A percentile compares a stretch with the other conserved stretches of the same genome.
Evolutionary conservation across 2,329 filamentous ascomycete species (phyloP).

Genomic region (Leptographium radiaticola): DNA sequence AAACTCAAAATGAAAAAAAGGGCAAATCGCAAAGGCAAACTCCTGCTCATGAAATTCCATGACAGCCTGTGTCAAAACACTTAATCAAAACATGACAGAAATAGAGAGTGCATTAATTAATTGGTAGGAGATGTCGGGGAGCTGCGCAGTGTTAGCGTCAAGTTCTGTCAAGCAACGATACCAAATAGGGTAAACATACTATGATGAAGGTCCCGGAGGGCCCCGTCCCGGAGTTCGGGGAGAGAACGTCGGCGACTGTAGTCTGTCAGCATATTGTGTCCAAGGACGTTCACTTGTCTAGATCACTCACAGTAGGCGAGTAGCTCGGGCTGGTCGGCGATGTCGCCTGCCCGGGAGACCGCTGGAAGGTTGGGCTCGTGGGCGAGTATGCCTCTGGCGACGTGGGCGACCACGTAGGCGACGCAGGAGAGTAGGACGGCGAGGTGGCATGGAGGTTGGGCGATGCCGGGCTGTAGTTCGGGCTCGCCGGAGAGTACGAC

Average conservation of each 20-base stretch:
- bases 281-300: background rate
- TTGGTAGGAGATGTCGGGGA: conserved; percentile 26
- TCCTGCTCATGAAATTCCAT: conserved; percentile 4
- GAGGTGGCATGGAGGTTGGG: conserved; percentile 42
- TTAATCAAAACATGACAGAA: conserved; percentile 8
- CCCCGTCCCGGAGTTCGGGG: conserved; percentile 28
- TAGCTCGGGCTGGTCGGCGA: conserved; percentile 58
- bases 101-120: conserved; percentile 15
- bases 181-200: conserved; percentile 19
- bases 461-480: conserved; percentile 59
- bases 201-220: conserved; percentile 23
- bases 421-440: conserved; percentile 55
- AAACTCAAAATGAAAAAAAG: background rate
- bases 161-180: background rate
- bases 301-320: conserved; percentile 45
- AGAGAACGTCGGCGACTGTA: conserved; percentile 31
- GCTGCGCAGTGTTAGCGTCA: conserved; percentile 11
- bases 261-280: background rate
- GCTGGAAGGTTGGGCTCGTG: conserved; percentile 47
- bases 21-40: background rate
- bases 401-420: conserved; percentile 67
- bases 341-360: conserved; percentile 37
- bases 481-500: conserved; percentile 57
- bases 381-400: conserved; percentile 53
- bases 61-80: conserved; percentile 8